A percentile compares a stretch with the other conserved stretches of the same genome.
phyloP scores from a whole-genome alignment of 257 asterid genomes.

The Catharanthus roseus region DNA sequence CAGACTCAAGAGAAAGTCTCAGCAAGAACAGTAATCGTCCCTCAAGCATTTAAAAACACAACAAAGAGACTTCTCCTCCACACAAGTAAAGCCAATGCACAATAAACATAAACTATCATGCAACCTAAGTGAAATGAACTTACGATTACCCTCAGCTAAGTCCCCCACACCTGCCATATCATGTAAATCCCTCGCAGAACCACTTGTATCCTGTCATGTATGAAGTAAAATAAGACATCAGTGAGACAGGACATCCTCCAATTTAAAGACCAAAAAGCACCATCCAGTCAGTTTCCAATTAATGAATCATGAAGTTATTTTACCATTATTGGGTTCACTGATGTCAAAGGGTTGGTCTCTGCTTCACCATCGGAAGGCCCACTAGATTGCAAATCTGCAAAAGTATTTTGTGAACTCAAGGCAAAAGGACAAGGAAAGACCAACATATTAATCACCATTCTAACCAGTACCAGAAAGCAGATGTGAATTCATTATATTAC shows the following conservation, averaged over 20 bases:
- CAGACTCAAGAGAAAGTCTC: neutral
- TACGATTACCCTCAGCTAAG: slow-evolving; percentile 44
- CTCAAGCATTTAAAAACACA: neutral
- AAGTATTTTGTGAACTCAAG: neutral
- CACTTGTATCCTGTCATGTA: slow-evolving; percentile 36
- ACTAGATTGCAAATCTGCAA: slow-evolving; percentile 43
- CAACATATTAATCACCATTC: neutral
- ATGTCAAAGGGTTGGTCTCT: slow-evolving; percentile 35
- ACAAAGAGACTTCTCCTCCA: neutral
- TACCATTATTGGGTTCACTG: slow-evolving; percentile 26
- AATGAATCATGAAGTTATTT: neutral
- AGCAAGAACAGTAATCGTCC: neutral
- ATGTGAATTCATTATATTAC: neutral
- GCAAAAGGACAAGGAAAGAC: neutral
- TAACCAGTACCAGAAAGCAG: neutral
- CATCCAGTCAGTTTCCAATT: neutral
- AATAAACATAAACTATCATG: neutral
- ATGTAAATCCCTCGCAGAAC: slow-evolving; percentile 27
- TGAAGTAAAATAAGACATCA: neutral
- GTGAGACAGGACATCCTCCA: neutral
- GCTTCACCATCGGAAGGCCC: slow-evolving; percentile 41
- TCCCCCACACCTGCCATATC: slow-evolving; percentile 33
- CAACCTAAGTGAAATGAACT: slow-evolving; percentile 25
- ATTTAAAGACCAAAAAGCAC: neutral
- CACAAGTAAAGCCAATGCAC: neutral